Evolutionary conservation across 2,329 filamentous ascomycete species (phyloP), one percentile per base, ranked within the genome.

Genomic region (Cordyceps javanica): DNA sequence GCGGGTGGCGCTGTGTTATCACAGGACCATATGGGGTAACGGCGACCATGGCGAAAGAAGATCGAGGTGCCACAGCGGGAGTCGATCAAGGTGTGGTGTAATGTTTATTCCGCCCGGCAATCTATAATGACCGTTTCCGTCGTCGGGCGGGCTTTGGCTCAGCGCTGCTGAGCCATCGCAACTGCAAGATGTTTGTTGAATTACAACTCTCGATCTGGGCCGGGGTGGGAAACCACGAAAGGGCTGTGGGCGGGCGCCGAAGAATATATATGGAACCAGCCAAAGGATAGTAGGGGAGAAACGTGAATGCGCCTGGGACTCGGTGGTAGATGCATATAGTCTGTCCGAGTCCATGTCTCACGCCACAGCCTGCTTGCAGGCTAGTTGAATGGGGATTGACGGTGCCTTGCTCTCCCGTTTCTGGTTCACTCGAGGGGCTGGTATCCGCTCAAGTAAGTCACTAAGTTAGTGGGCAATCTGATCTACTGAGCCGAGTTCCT

Each of bases 1-100:
- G 60, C 19, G 61, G 61, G 32, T 51, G 26, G 14, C 36, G 39
- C 39, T 38, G 34, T 26, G 54, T 49, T 21, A 49, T 38, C 42
- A 48, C 44, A 49, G 44, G 42, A 5, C 44, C 25, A 10, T 28
- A 46, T 5, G 52, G 41, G 11, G 52, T 48, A 2, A 25, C 13
- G 32, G 41, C n/a, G 9, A 28, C 55, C 55, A 58, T 53, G 48
- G 38, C 7, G 28, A 30, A 21, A n/a, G 21, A 10, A 16, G 3
- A 7, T 28, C 19, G 36, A n/a, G 8, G 16, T 16, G 34, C 42
- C 11, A 13, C 46, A 14, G 42, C 8, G 44, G 5, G 9, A 26
- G 5, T 41, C 45, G 45, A 50, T 11, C 13, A 7, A 42, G 26
- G n/a, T 3, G 11, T 6, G 21, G 5, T 14, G 30, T 25, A 10